Conservation (phyloP, 2,329 filamentous ascomycete species). For the Pestalotiopsis sp. region DNA sequence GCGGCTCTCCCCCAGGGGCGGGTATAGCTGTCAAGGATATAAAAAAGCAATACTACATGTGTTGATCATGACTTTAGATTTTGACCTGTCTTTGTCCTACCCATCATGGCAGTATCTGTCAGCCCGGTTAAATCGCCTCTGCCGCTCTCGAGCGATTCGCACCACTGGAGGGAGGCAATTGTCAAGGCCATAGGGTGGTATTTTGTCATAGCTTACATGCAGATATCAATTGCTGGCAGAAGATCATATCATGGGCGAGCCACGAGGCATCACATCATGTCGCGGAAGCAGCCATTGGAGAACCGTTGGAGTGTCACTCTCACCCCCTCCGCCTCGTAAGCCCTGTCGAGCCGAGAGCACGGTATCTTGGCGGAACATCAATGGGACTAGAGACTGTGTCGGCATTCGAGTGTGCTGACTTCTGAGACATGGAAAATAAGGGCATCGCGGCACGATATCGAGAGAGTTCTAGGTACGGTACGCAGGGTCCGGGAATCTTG, state of each 20-base stretch:
- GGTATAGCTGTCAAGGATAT: background rate
- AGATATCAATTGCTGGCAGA: background rate
- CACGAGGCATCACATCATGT: background rate
- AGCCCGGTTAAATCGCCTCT: background rate
- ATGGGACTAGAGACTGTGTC: background rate
- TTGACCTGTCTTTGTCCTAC: background rate
- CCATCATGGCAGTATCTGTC: background rate
- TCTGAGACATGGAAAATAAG: background rate
- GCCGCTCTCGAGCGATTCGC: background rate
- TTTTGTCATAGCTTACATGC: background rate
- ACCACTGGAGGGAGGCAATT: background rate
- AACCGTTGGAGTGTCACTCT: background rate
- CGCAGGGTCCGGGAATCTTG: background rate
- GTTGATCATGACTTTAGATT: background rate
- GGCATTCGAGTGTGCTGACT: background rate
- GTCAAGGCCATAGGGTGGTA: background rate
- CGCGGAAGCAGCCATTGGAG: background rate
- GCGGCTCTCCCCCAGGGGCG: background rate
- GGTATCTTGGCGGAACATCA: background rate
- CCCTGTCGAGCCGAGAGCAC: background rate
- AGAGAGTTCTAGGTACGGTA: background rate
- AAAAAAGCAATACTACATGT: background rate
- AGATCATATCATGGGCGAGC: background rate
- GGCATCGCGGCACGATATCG: background rate
- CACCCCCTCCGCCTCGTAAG: background rate